Base-by-base conservation (phyloP, 352 stramenopile species). In the Peronosclerospora sorghi region DNA sequence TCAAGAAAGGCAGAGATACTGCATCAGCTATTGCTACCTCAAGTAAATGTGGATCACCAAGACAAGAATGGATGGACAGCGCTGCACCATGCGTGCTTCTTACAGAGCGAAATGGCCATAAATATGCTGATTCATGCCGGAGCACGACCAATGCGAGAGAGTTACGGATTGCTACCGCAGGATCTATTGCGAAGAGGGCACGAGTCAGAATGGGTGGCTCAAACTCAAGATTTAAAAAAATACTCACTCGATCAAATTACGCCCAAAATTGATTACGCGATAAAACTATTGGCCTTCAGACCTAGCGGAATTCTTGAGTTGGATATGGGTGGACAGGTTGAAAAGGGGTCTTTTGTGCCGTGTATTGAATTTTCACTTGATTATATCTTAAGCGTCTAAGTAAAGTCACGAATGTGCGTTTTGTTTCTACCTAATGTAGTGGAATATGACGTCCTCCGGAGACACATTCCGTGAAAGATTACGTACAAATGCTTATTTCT, bases 41-140 rank as follows among this genome's bases (percentile, higher is more conserved):
- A 76, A 27, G 80, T 83, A 14, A 86, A 92, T 36, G 48, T 92
- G 29, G 65, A 88, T 54, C 80, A 92, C 38, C 68, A 68, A 27
- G 80, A 92, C 32, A 77, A 92, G 41, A 86, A 89, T 40, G 71
- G 75, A 13, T 87, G 80, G 77, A 90, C 80, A 8, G 77, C 77
- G 32, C 54, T 92, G 18, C 80, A 92, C 32, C 64, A 90, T 41
- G 77, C 75, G 35, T 90, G 80, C 58, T 85, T 73, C 30, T 66
- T 79, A 43, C 75, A 87, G 53, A 87, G 79, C 43, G 53, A 73
- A 2, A 57, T 79, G 9, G 75, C 77, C 3, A 75, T 88, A 19
- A 69, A 66, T 21, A 85, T 86, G 65, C 65, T 92, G 8, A 68
- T 87, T 12, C 69, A 90, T 37, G 70, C 63, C 1, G 75, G 77